Percentiles rank a stretch among this genome's conserved stretches.
These are phyloP conservation scores for Amorphotheca resinae DNA, from an alignment of 495 filamentous ascomycete species.

Conservation along the genomic window DNA sequence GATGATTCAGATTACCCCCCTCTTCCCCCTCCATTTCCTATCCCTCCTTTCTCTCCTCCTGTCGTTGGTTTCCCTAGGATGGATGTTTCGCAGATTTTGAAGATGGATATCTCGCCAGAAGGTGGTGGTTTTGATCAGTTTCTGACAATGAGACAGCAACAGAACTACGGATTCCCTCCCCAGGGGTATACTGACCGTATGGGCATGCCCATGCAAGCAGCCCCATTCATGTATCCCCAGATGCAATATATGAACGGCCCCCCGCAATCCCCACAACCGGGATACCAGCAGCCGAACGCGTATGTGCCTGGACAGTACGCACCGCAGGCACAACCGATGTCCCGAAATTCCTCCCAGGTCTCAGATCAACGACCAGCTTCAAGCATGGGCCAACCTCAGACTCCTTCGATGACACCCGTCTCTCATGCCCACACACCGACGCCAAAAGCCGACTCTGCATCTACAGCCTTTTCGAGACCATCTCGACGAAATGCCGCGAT, in stretches of 20 bases:
- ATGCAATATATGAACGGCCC: slow-evolving; percentile 35
- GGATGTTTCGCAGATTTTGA: slow-evolving; percentile 1
- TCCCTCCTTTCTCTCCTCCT: slow-evolving; percentile 25
- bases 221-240: slow-evolving; percentile 30
- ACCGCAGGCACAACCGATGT: slow-evolving; percentile 54
- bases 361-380: slow-evolving; percentile 65
- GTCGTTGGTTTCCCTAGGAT: background rate
- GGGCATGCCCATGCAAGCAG: slow-evolving; percentile 27
- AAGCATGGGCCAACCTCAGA: slow-evolving; percentile 55
- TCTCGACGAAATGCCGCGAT: slow-evolving; percentile 56
- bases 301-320: slow-evolving; percentile 39
- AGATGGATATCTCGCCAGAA: slow-evolving; percentile 52
- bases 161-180: slow-evolving; percentile 36
- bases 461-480: slow-evolving; percentile 43
- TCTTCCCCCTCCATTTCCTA: slow-evolving; percentile 14
- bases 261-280: slow-evolving; percentile 34
- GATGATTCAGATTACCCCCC: slow-evolving; percentile 2
- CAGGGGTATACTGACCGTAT: slow-evolving; percentile 10
- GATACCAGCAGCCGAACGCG: slow-evolving; percentile 31
- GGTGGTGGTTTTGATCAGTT: slow-evolving; percentile 58
- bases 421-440: slow-evolving; percentile 39
- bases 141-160: slow-evolving; percentile 50
- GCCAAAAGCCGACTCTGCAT: slow-evolving; percentile 46
- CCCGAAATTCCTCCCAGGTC: slow-evolving; percentile 70
- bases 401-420: slow-evolving; percentile 29